Conservation (phyloP, 164 flowering plant genomes). For the Brasenia schreberi region DNA sequence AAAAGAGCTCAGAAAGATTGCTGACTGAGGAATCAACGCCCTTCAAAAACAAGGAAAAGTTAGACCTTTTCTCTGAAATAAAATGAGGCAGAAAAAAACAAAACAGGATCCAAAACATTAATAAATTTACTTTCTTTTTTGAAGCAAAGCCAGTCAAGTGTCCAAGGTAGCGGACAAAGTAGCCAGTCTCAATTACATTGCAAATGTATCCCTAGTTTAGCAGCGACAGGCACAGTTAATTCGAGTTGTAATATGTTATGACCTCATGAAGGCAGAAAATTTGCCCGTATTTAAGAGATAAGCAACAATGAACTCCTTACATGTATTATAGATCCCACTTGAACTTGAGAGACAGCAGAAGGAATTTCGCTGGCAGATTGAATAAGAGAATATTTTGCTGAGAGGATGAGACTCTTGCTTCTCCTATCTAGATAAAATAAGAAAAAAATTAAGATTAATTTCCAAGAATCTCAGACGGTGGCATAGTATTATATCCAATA, state of each 20-base stretch:
- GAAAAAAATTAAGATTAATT: neutral
- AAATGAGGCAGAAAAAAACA: neutral
- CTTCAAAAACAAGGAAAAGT: slow-evolving; percentile 25
- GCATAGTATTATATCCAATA: neutral
- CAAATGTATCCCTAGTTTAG: slow-evolving; percentile 65
- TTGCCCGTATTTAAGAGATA: no score
- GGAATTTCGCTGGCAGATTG: slow-evolving; percentile 54
- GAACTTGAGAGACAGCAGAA: slow-evolving; percentile 37
- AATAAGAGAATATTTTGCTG: slow-evolving; percentile 78
- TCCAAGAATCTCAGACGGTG: neutral
- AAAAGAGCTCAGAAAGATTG: slow-evolving; percentile 44
- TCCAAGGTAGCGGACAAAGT: slow-evolving; percentile 93
- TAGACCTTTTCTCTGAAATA: neutral
- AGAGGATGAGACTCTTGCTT: slow-evolving; percentile 49
- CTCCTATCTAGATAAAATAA: slow-evolving; percentile 40
- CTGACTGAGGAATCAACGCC: slow-evolving; percentile 41
- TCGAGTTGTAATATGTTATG: no score
- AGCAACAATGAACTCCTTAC: no score
- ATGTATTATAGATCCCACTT: slow-evolving; percentile 45
- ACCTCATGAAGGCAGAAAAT: no score
- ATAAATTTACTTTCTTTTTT: slow-evolving; percentile 45
- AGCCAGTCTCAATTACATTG: slow-evolving; percentile 75
- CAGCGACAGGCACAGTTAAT: no score
- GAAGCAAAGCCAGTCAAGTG: slow-evolving; percentile 86
- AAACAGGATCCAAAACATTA: neutral